Percentiles rank a stretch among this genome's conserved stretches.
phyloP scores from a whole-genome alignment of 148 eudicot genomes.

The Silene latifolia region DNA sequence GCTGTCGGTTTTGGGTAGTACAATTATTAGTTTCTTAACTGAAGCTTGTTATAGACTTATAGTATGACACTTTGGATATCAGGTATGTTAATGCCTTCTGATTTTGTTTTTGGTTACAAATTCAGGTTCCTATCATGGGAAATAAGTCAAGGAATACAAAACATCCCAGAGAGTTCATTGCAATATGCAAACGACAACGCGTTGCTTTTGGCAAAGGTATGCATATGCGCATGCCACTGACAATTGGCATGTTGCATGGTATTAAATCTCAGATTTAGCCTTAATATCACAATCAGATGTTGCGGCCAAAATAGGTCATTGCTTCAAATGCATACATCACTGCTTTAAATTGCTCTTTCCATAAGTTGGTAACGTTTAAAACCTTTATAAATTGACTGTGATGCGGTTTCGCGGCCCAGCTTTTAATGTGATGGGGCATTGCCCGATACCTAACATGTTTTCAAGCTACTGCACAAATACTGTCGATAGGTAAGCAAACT shows the following conservation, averaged over 20 bases:
- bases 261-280: not conserved
- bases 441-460: not conserved
- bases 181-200: conserved; percentile 92
- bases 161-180: conserved; percentile 70
- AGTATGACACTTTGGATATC: not conserved
- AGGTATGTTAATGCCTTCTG: conserved; percentile 3
- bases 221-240: not conserved
- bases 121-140: conserved; percentile 78
- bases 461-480: not conserved
- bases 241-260: not conserved
- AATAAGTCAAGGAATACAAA: conserved; percentile 87
- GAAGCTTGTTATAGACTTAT: not conserved
- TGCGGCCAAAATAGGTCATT: too few relatives aligned
- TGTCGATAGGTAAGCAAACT: not conserved
- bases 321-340: too few relatives aligned
- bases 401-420: not conserved
- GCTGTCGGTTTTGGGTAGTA: conserved; percentile 63
- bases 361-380: not conserved
- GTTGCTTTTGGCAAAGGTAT: conserved; percentile 75
- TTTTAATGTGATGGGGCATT: not conserved
- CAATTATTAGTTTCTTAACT: not conserved
- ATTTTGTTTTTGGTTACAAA: conserved; percentile 3
- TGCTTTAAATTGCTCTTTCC: too few relatives aligned
- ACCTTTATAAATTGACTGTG: not conserved
- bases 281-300: too few relatives aligned